A percentile compares a stretch with the other conserved stretches of the same genome.
These are phyloP conservation scores for Rhodomyrtus psidioides DNA, from an alignment of 441 rosid species.

Conservation along the genomic window DNA sequence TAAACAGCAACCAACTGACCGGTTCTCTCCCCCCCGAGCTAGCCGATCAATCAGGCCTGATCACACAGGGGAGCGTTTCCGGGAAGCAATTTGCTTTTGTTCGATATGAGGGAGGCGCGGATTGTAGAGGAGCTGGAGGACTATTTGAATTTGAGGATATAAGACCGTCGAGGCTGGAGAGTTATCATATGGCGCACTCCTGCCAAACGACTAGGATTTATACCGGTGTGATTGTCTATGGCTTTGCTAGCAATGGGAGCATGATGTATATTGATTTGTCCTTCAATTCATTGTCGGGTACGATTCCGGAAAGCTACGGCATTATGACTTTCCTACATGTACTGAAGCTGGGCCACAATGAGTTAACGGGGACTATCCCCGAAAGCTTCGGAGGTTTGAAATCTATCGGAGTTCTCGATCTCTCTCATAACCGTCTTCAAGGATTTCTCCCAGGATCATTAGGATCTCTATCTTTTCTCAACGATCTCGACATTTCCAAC, in stretches of 20 bases:
- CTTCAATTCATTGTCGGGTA: constrained; percentile 58
- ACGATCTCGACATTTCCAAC: constrained; percentile 89
- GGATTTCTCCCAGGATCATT: constrained; percentile 71
- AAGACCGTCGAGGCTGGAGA: constrained; percentile 62
- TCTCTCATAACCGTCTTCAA: constrained; percentile 70
- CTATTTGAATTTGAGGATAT: constrained; percentile 91
- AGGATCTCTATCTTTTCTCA: constrained; percentile 72
- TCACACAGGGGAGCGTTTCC: constrained; percentile 63
- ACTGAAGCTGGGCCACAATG: constrained; percentile 82
- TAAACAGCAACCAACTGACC: constrained; percentile 68
- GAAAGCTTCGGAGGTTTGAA: constrained; percentile 68
- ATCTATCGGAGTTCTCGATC: constrained; percentile 75
- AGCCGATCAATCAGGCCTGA: constrained; percentile 64
- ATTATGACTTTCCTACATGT: constrained; percentile 66
- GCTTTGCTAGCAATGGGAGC: constrained; percentile 61
- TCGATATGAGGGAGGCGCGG: constrained; percentile 90
- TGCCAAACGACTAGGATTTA: constrained; percentile 80
- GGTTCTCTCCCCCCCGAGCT: constrained; percentile 67
- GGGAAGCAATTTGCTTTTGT: constrained; percentile 93
- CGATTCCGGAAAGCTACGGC: constrained; percentile 62
- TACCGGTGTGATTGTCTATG: constrained; percentile 68
- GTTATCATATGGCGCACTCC: constrained; percentile 73
- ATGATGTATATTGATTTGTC: constrained; percentile 86
- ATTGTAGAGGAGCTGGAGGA: constrained; percentile 96
- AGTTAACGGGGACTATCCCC: constrained; percentile 58